Evolutionary conservation across 2,329 filamentous ascomycete genomes (phyloP).

Genomic region (Pseudogymnoascus sp.): DNA sequence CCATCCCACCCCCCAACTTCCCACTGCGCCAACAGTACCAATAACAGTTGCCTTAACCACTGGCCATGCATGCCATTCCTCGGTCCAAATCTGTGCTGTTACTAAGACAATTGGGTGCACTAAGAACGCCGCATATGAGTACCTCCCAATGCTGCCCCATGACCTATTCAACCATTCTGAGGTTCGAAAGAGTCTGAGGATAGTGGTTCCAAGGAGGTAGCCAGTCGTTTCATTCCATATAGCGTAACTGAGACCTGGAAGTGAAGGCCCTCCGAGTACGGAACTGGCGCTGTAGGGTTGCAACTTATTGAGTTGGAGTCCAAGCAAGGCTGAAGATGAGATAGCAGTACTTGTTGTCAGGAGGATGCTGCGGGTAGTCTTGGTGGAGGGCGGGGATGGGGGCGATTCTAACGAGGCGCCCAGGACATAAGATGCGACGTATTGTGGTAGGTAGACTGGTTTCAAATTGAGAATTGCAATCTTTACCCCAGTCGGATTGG

Average conservation of each 20-base stretch:
- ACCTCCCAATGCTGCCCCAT: constrained; percentile 11
- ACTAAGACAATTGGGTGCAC: constrained; percentile 12
- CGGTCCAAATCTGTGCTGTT: not conserved
- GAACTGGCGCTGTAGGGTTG: not conserved
- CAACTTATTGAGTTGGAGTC: not conserved
- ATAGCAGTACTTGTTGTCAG: not conserved
- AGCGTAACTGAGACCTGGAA: constrained; percentile 9
- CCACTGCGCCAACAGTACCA: not conserved
- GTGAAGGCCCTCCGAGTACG: constrained; percentile 2
- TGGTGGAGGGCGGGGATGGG: not conserved
- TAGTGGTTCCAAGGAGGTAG: constrained; percentile 7
- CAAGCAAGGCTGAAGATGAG: not conserved
- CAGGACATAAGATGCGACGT: not conserved
- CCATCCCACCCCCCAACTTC: not conserved
- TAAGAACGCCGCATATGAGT: constrained; percentile 14
- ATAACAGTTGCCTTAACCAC: not conserved
- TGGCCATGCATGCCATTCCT: not conserved
- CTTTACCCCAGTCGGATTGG: not conserved
- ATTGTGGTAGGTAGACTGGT: not conserved
- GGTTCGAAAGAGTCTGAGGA: constrained; percentile 9
- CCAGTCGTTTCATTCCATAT: constrained; percentile 13
- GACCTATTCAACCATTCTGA: constrained; percentile 4
- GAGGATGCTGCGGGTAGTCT: not conserved
- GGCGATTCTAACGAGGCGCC: not conserved
- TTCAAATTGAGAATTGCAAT: not conserved